Conservation (phyloP, 2,329 filamentous ascomycete species). For the Domatiomyces globalis region DNA sequence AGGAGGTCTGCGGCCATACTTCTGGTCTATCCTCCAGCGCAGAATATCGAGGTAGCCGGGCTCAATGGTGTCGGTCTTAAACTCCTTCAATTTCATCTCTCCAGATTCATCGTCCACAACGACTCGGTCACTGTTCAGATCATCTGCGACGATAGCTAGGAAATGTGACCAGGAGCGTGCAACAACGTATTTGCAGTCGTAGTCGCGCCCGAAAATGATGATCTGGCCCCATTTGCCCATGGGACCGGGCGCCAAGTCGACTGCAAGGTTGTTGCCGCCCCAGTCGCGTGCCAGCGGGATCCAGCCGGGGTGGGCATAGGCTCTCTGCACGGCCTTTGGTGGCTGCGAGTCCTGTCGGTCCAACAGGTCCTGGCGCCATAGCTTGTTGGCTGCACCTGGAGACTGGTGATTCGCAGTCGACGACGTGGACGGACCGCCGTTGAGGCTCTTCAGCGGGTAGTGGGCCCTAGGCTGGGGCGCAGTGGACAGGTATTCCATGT, state of each 20-base stretch:
- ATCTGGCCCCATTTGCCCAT: conserved; percentile 89
- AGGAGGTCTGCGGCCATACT: conserved; percentile 54
- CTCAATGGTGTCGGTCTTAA: conserved; percentile 77
- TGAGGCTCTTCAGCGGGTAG: conserved; percentile 54
- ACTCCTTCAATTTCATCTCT: conserved; percentile 84
- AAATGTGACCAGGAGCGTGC: conserved; percentile 84
- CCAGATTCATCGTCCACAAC: conserved; percentile 82
- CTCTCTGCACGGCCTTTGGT: conserved; percentile 71
- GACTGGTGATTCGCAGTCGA: conserved; percentile 42
- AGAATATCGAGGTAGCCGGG: conserved; percentile 89
- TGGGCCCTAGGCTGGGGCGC: conserved; percentile 42
- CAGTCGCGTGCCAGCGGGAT: conserved; percentile 93
- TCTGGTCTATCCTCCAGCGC: conserved; percentile 89
- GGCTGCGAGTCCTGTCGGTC: conserved; percentile 80
- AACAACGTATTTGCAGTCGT: conserved; percentile 95
- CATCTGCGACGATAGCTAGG: conserved; percentile 74
- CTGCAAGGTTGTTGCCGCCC: conserved; percentile 94
- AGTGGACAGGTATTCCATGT: conserved; percentile 67
- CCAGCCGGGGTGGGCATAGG: conserved; percentile 87
- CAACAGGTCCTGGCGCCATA: conserved; percentile 76
- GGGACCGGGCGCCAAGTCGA: conserved; percentile 83
- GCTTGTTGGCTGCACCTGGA: conserved; percentile 23
- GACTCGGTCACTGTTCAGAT: conserved; percentile 78
- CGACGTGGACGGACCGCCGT: conserved; percentile 58
- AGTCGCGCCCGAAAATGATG: conserved; percentile 92